phyloP scores from a whole-genome alignment of 169 alveolate species.

The Babesia caballi region DNA sequence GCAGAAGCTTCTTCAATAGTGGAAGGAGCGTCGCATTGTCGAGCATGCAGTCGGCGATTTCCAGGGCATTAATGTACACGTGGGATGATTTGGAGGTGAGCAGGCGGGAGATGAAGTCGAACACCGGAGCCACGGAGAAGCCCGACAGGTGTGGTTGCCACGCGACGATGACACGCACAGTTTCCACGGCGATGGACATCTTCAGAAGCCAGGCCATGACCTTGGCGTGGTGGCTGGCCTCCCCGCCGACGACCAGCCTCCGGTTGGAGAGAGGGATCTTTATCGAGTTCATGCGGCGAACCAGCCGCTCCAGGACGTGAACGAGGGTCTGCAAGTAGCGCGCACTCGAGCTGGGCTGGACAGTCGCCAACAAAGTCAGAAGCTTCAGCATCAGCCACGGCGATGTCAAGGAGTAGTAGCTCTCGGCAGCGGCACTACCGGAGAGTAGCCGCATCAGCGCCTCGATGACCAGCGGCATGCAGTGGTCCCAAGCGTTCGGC shows the following conservation, averaged over 20 bases:
- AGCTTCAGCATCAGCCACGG: conserved; percentile 60
- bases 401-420: conserved; percentile 31
- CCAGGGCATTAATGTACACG: conserved; percentile 30
- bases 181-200: conserved; percentile 38
- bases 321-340: conserved; percentile 14
- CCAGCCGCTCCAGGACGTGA: conserved; percentile 13
- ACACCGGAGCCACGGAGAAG: conserved; percentile 9
- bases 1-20: neutral
- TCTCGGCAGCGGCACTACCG: conserved; percentile 22
- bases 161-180: conserved; percentile 44
- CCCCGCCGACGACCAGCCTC: neutral
- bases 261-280: neutral
- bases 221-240: neutral
- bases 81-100: conserved; percentile 35
- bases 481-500: conserved; percentile 40
- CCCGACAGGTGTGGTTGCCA: conserved; percentile 33
- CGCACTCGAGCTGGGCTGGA: conserved; percentile 17
- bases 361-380: conserved; percentile 11
- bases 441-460: conserved; percentile 19
- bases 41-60: conserved; percentile 33
- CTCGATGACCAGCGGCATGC: conserved; percentile 21
- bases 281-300: conserved; percentile 15
- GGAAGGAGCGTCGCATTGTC: neutral
- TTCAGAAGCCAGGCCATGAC: conserved; percentile 15
- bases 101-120: conserved; percentile 23